Base-by-base conservation (phyloP, 2,329 filamentous ascomycete species). In the Zymoseptoria tritici region DNA sequence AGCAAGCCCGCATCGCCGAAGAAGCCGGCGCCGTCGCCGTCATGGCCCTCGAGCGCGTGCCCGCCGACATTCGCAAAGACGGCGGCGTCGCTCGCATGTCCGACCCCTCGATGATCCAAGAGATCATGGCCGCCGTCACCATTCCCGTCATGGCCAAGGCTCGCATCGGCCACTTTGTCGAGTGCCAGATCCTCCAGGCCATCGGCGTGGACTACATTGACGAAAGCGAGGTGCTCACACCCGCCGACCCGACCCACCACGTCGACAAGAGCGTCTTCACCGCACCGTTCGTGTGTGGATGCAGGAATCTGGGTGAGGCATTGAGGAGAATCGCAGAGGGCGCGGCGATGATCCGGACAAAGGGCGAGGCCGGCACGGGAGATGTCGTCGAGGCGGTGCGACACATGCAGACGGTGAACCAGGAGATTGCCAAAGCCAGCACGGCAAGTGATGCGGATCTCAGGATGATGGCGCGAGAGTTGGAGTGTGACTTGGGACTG, bases 131-230 rank as follows among this genome's bases (percentile, higher is more conserved):
- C 2, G 87, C 91, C 49, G 94, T 97, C 53, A 97, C 93, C 57
- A 97, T 97, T 70, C 94, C 94, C 69, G 94, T 99, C 76, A 97
- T 99, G 94, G 94, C 94, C 65, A 99, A 99, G 80, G 93, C 93
- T 22, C 85, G 94, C 73, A 99, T 97, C 74, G 94, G 94, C 46
- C 94, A 99, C 79, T 92, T 97, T 68, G 93, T 97, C 70, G 94
- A 99, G 81, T 97, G 92, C 80, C 93, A 90, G 82, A 95, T 99
- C 78, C 89, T 99, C 72, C 90, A 97, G 82, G 86, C 90, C 60
- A 86, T 97, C 57, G 92, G 90, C 63, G 89, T 97, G 70, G 94
- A 99, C 81, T 99, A 96, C 81, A 94, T 99, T 69, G 92, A 99
- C 77, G 94, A 99, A 80, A 92, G 88, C 76, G 94, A 99, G 84